phyloP scores from a whole-genome alignment of 2,329 filamentous ascomycete species.

The Ceratocystis papillata region DNA sequence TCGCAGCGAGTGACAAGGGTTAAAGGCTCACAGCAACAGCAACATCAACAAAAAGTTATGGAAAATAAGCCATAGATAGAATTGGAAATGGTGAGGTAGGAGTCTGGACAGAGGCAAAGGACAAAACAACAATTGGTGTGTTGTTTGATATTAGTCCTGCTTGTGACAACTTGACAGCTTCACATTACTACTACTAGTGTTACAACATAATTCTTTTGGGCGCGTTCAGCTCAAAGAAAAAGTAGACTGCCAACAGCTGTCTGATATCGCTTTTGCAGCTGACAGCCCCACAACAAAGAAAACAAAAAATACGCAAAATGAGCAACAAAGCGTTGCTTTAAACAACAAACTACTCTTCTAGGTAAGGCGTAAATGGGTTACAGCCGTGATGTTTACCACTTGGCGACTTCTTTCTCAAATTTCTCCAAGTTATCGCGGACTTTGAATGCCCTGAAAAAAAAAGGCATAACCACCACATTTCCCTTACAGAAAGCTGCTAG shows the following conservation, averaged over 20 bases:
- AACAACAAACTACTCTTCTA: constrained; percentile 21
- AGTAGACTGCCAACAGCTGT: not conserved
- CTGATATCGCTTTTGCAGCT: not conserved
- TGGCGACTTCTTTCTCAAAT: constrained; percentile 3
- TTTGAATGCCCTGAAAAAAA: not conserved
- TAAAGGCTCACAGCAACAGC: not conserved
- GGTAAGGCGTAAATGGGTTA: not conserved
- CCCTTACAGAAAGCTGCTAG: not conserved
- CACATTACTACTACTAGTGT: not conserved
- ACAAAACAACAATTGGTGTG: not conserved
- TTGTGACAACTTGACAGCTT: constrained; percentile 14
- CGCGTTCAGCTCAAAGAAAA: constrained; percentile 10
- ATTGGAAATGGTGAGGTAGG: not conserved
- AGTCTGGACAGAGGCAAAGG: not conserved
- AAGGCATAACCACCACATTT: not conserved
- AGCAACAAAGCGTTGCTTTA: constrained; percentile 20
- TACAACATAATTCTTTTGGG: not conserved
- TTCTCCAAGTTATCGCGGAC: constrained; percentile 1
- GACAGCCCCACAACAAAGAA: constrained; percentile 27
- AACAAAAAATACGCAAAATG: constrained; percentile 30
- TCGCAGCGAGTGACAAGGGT: not conserved
- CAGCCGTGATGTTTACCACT: constrained; percentile 3
- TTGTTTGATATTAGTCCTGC: not conserved
- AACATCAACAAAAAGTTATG: not conserved
- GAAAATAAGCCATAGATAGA: not conserved